Base-by-base conservation (phyloP, 1,284 basidiomycete genomes). In the Phenoliferia sp. region DNA sequence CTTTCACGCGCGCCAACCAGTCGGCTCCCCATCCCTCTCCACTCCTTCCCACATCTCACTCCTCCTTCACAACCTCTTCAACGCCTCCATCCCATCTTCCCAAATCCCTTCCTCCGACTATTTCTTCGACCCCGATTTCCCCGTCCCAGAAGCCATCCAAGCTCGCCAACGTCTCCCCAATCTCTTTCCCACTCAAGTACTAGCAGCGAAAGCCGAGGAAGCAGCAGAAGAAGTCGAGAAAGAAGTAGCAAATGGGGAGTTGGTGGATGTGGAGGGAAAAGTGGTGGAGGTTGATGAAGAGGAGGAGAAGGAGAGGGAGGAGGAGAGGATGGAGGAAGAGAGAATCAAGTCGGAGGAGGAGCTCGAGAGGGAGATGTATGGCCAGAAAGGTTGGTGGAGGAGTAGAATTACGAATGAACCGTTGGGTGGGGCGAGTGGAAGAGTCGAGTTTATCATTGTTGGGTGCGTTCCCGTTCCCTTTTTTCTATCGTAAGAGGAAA, bases 11-110 rank as follows among this genome's bases (percentile, higher is more conserved):
- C n/a, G n/a, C n/a, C n/a, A n/a, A 9, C 29, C 75, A 94, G 92
- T 85, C 65, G 95, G 94, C 7, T 89, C 86, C 68, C 86, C 98
- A 68, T 94, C 88, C 69, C 83, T 98, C 29, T 94, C 87, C 67
- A 96, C 94, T 1, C 94, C 95, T 0, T 94, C 95, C 68, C 95
- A 98, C 76, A 84, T 99, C 64, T 93, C 94, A 0, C 83, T 99
- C 16, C 88, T 99, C 62, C 84, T 97, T 5, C 92, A 96, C 76
- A 88, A 89, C 64, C 95, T 92, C 9, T 99, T 99, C 84, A 99
- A 99, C 79, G 92, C 93, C 19, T 94, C 93, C 10, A 97, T 99
- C 78, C 92, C 94, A 0, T 87, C 91, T 64, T 86, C 91, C 76
- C 95, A 99, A 79, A 92, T 99, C 76, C 91, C 88, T 3, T 82